Percentiles rank a stretch among this genome's conserved stretches.
phyloP scores from a whole-genome alignment of 805 yeast genomes.

The Lipomyces oligophaga region DNA sequence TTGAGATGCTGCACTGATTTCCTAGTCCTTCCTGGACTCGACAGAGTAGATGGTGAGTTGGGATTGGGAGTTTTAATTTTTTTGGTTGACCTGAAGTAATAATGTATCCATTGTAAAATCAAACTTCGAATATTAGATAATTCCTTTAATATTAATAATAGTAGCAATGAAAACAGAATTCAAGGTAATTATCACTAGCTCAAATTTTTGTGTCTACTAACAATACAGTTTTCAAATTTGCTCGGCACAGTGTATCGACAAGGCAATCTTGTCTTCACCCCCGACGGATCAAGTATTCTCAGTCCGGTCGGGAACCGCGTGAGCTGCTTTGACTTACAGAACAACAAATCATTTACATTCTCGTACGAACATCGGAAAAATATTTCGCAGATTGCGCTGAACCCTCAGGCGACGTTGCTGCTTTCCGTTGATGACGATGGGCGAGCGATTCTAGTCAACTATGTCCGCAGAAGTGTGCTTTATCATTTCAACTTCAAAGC shows the following conservation, averaged over 20 bases:
- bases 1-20: no score
- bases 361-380: slow-evolving; percentile 89
- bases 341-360: slow-evolving; percentile 79
- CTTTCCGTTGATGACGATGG: slow-evolving; percentile 84
- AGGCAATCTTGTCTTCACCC: slow-evolving; percentile 83
- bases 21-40: no score
- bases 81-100: no score
- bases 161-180: slow-evolving; percentile 82
- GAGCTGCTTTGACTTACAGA: slow-evolving; percentile 69
- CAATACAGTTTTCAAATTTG: slow-evolving; percentile 67
- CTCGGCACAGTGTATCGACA: slow-evolving; percentile 91
- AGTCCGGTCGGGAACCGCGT: slow-evolving; percentile 96
- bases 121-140: no score
- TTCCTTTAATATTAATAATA: background rate
- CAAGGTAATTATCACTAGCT: slow-evolving; percentile 30
- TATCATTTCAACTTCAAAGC: slow-evolving; percentile 94
- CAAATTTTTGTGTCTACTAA: slow-evolving; percentile 30
- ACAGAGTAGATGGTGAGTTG: no score
- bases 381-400: slow-evolving; percentile 72
- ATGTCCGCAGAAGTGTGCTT: slow-evolving; percentile 72
- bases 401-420: slow-evolving; percentile 73
- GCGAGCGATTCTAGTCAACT: slow-evolving; percentile 86
- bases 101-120: no score
- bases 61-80: no score
- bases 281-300: slow-evolving; percentile 76